Evolutionary conservation across 1,284 basidiomycete species (phyloP).

Genomic region (Sanghuangporus weigelae): DNA sequence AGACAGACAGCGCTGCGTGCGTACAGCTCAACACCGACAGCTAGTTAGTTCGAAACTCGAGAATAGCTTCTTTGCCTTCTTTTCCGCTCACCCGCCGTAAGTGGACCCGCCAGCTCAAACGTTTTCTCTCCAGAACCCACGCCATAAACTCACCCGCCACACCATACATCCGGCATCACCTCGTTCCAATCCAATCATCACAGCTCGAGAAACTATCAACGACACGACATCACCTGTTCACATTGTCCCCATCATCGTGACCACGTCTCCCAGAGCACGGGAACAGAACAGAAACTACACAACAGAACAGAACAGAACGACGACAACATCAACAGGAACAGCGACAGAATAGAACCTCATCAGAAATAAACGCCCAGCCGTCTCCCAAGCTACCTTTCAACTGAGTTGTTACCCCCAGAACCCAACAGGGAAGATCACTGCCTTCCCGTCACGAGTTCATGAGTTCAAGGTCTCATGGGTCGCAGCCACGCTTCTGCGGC

Average conservation of each 20-base stretch:
- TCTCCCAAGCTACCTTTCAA: neutral
- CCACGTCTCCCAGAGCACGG: neutral
- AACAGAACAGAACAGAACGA: too few species aligned
- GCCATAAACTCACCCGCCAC: neutral
- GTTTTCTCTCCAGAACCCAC: conserved; percentile 1
- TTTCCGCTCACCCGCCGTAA: neutral
- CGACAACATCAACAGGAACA: neutral
- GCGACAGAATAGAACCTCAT: neutral
- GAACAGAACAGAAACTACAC: neutral
- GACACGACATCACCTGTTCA: neutral
- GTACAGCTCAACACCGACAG: neutral
- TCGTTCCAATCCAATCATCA: neutral
- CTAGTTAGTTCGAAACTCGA: neutral
- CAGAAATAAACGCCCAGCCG: neutral
- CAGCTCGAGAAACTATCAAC: neutral
- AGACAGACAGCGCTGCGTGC: neutral
- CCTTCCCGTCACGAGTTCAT: neutral
- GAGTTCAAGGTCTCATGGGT: conserved; percentile 77
- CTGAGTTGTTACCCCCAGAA: neutral
- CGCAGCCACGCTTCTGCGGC: conserved; percentile 89
- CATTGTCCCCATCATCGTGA: neutral
- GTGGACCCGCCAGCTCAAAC: conserved; percentile 2
- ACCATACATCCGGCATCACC: neutral
- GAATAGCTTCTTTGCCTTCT: neutral
- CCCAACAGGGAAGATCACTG: neutral